These are phyloP conservation scores for Medicago truncatula DNA, from an alignment of 306 rosid genomes.

Conservation along the genomic window DNA sequence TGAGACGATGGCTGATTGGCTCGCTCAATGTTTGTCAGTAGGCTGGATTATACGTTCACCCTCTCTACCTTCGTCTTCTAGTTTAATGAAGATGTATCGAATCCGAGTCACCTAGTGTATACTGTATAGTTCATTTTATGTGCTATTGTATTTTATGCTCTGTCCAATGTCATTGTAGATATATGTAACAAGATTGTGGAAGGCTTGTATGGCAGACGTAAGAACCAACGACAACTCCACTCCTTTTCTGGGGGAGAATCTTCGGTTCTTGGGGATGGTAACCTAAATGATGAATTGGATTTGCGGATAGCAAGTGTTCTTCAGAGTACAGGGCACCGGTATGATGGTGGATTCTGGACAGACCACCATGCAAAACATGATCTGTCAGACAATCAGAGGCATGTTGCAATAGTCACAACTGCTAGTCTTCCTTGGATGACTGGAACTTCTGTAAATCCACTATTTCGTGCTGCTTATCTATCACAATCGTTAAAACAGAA, in stretches of 20 bases:
- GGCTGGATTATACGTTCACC: slow-evolving; percentile 9
- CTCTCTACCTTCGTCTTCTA: slow-evolving; percentile 9
- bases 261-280: slow-evolving; percentile 63
- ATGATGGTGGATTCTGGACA: slow-evolving; percentile 91
- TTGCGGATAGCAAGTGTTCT: slow-evolving; percentile 87
- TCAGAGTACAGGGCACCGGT: slow-evolving; percentile 86
- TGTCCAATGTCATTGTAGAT: slow-evolving; percentile 65
- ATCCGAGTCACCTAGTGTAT: background rate
- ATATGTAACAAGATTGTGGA: slow-evolving; percentile 86
- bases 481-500: slow-evolving; percentile 73
- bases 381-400: slow-evolving; percentile 60
- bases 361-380: slow-evolving; percentile 72
- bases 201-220: slow-evolving; percentile 78
- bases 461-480: slow-evolving; percentile 92
- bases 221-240: slow-evolving; percentile 59
- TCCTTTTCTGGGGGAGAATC: slow-evolving; percentile 66
- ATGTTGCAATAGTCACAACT: slow-evolving; percentile 92
- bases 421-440: slow-evolving; percentile 99
- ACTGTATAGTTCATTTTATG: background rate
- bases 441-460: slow-evolving; percentile 93
- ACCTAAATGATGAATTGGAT: slow-evolving; percentile 73
- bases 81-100: background rate
- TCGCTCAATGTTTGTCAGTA: background rate
- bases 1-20: background rate
- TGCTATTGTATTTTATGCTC: slow-evolving; percentile 35